A percentile compares a stretch with the other conserved stretches of the same genome.
These are phyloP conservation scores for Dianthus caryophyllus DNA, from an alignment of 148 eudicot species.

Conservation along the genomic window DNA sequence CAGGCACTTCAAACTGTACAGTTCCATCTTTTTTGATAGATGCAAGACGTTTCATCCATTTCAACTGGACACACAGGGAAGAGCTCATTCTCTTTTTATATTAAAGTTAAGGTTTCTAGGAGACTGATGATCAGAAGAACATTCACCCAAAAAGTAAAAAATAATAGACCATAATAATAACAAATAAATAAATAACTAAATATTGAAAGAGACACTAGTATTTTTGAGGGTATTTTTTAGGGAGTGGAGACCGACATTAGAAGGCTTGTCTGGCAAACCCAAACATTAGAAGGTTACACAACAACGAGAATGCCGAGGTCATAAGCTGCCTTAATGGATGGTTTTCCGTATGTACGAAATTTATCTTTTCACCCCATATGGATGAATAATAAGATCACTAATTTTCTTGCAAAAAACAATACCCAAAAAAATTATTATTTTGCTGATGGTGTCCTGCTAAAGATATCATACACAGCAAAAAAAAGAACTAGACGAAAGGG, in stretches of 20 bases:
- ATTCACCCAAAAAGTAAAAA: neutral
- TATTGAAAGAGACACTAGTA: too few species aligned
- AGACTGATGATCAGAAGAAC: neutral
- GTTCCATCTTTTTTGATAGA: slow-evolving; percentile 43
- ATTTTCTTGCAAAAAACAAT: too few species aligned
- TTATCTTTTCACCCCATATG: too few species aligned
- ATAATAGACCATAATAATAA: neutral
- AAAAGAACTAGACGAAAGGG: neutral
- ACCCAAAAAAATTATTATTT: too few species aligned
- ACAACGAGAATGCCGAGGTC: too few species aligned
- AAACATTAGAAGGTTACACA: too few species aligned
- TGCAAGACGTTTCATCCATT: slow-evolving; percentile 41
- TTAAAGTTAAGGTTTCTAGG: neutral
- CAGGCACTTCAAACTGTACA: slow-evolving; percentile 44
- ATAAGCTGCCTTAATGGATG: too few species aligned
- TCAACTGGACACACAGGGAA: slow-evolving; percentile 30
- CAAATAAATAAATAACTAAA: too few species aligned
- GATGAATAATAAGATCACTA: too few species aligned
- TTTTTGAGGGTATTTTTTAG: neutral
- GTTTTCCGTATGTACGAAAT: neutral
- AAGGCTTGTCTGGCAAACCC: too few species aligned
- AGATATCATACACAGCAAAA: neutral
- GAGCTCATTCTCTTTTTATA: neutral
- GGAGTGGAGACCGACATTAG: too few species aligned
- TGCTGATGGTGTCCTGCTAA: neutral